Percentiles rank a stretch among this genome's conserved stretches.
phyloP scores from a whole-genome alignment of 2,329 filamentous ascomycete species.

The Diaporthe sp. region DNA sequence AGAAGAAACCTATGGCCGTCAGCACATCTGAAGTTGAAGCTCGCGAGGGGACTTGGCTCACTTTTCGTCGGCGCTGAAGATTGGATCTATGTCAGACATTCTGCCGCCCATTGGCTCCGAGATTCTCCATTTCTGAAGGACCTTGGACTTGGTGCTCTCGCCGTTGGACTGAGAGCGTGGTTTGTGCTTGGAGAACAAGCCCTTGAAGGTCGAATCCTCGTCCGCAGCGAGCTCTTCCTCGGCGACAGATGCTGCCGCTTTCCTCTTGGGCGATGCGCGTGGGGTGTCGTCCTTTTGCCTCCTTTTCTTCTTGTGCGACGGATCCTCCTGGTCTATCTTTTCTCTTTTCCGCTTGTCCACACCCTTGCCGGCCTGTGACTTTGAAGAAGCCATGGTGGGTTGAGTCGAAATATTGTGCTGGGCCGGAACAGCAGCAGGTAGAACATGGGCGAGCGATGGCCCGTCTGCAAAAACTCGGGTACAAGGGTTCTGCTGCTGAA shows the following conservation, averaged over 20 bases:
- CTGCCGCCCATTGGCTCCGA: constrained; percentile 75
- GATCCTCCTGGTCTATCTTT: constrained; percentile 39
- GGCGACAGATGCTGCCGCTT: constrained; percentile 24
- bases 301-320: constrained; percentile 40
- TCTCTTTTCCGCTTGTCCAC: constrained; percentile 41
- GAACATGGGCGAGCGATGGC: constrained; percentile 8
- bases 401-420: constrained; percentile 19
- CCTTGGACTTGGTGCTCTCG: constrained; percentile 6
- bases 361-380: constrained; percentile 36
- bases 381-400: constrained; percentile 39
- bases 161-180: constrained; percentile 2
- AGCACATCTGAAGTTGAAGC: constrained; percentile 38
- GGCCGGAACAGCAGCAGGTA: constrained; percentile 11
- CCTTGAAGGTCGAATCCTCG: neutral
- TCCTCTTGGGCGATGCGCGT: constrained; percentile 31
- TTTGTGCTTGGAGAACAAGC: constrained; percentile 11
- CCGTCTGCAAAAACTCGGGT: constrained; percentile 43
- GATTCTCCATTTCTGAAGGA: constrained; percentile 62
- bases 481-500: constrained; percentile 29
- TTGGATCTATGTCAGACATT: constrained; percentile 74
- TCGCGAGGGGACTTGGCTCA: constrained; percentile 52
- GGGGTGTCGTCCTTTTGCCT: constrained; percentile 34
- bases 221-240: constrained; percentile 37
- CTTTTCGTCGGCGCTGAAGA: constrained; percentile 73
- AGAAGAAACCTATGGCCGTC: constrained; percentile 75